Percentiles rank a stretch among this genome's conserved stretches.
Evolutionary conservation across 2,329 filamentous ascomycete genomes (phyloP).

Genomic region (Reticulascus tulasneorum): DNA sequence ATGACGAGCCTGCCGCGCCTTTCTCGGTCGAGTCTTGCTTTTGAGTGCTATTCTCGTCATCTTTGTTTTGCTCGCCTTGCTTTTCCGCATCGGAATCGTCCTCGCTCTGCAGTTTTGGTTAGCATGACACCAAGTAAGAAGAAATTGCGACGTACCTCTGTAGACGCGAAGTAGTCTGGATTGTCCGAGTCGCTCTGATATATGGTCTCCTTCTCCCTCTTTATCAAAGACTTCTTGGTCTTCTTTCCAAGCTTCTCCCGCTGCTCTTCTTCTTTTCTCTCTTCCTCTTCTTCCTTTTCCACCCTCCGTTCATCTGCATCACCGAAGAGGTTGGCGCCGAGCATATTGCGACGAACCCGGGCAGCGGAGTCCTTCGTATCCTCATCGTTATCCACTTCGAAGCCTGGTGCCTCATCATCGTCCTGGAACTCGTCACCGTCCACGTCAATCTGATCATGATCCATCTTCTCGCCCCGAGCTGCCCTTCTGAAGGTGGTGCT

Average conservation of each 20-base stretch:
- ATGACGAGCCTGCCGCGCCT: conserved; percentile 52
- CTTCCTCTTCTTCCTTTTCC: conserved; percentile 68
- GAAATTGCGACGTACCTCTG: conserved; percentile 23
- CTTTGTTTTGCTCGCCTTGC: conserved; percentile 46
- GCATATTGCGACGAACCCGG: conserved; percentile 72
- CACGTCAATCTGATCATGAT: conserved; percentile 67
- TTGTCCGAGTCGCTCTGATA: conserved; percentile 68
- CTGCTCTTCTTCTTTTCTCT: conserved; percentile 64
- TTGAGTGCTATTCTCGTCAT: conserved; percentile 55
- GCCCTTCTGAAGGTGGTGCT: conserved; percentile 59
- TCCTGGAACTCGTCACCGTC: conserved; percentile 77
- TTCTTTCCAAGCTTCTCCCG: conserved; percentile 70
- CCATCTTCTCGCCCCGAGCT: conserved; percentile 60
- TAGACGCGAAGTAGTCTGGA: conserved; percentile 33
- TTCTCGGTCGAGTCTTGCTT: conserved; percentile 54
- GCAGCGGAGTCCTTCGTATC: conserved; percentile 69
- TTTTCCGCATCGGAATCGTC: conserved; percentile 36
- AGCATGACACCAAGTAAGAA: conserved; percentile 8
- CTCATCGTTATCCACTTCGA: conserved; percentile 78
- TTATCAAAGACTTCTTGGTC: conserved; percentile 75
- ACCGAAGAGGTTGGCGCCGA: conserved; percentile 82
- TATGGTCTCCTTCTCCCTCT: conserved; percentile 80
- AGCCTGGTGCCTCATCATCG: conserved; percentile 74
- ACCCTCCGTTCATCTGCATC: conserved; percentile 66
- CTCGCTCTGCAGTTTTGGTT: conserved; percentile 38